Conservation (phyloP, 108 stramenopile genomes). For the Cyclotella baltica region DNA sequence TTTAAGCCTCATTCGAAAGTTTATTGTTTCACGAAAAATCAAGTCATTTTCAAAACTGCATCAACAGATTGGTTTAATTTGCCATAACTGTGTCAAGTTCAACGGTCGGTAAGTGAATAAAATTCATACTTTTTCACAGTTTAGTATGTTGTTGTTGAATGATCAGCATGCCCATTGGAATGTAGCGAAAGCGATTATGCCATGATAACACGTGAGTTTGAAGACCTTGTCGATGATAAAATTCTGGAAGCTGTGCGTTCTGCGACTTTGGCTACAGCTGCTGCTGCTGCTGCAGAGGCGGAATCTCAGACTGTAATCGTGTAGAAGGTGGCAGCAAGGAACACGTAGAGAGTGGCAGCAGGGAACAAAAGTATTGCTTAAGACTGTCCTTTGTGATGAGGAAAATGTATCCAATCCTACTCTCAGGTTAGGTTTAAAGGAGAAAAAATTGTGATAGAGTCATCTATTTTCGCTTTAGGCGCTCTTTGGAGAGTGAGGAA, state of each 20-base stretch:
- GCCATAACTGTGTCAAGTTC: constrained; percentile 78
- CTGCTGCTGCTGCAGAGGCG: constrained; percentile 9
- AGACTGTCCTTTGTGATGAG: too few relatives aligned
- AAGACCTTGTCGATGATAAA: constrained; percentile 61
- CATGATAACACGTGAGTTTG: constrained; percentile 77
- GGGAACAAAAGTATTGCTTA: too few relatives aligned
- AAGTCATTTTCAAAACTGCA: constrained; percentile 65
- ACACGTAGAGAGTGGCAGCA: too few relatives aligned
- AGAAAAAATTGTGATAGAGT: too few relatives aligned
- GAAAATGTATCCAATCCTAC: too few relatives aligned
- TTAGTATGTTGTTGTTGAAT: background rate
- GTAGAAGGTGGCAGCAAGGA: too few relatives aligned
- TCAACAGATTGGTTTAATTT: constrained; percentile 68
- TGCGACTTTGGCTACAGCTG: constrained; percentile 14
- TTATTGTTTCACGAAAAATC: constrained; percentile 67
- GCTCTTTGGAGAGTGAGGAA: too few relatives aligned
- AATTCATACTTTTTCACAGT: background rate
- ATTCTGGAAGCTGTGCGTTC: constrained; percentile 43
- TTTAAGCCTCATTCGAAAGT: constrained; percentile 74
- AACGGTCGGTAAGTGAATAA: constrained; percentile 60
- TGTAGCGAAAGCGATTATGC: constrained; percentile 78
- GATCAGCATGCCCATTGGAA: background rate
- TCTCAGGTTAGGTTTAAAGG: too few relatives aligned
- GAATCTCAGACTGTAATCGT: background rate
- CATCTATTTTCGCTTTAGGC: too few relatives aligned